Evolutionary conservation across 2,329 filamentous ascomycete genomes (phyloP).

Genomic region (Alternaria sp.): DNA sequence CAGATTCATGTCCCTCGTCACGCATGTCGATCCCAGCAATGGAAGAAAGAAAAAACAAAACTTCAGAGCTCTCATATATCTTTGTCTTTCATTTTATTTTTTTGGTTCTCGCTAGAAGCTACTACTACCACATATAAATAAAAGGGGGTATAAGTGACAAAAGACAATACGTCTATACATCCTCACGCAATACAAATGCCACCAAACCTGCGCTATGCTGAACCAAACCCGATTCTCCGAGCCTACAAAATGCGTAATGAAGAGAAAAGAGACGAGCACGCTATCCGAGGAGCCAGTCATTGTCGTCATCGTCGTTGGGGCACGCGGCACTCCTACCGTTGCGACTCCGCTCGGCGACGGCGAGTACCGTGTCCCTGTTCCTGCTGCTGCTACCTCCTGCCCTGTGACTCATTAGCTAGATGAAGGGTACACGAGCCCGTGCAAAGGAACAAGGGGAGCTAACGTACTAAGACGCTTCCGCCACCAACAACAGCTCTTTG

Average conservation of each 20-base stretch:
- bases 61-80: background rate
- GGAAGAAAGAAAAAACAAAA: too few species aligned
- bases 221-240: constrained; percentile 17
- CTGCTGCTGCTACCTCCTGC: constrained; percentile 9
- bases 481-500: constrained; percentile 66
- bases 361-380: background rate
- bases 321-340: background rate
- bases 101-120: background rate
- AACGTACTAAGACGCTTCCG: constrained; percentile 30
- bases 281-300: constrained; percentile 4
- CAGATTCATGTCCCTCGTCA: too few species aligned
- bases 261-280: constrained; percentile 15
- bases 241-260: constrained; percentile 15
- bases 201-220: constrained; percentile 20
- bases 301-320: too few species aligned
- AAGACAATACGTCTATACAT: constrained; percentile 19
- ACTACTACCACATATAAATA: constrained; percentile 14
- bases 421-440: background rate
- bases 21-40: background rate
- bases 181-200: constrained; percentile 21
- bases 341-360: background rate
- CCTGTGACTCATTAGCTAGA: constrained; percentile 6
- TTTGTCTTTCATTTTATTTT: background rate
- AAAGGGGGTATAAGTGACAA: constrained; percentile 23
- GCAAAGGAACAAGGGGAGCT: constrained; percentile 8